Evolutionary conservation across 345 rosid genomes (phyloP).

Genomic region (Brassica napus): Da-Ae NC_063436.1:16294001-16294500

Average conservation of each 20-base stretch:
- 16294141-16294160: neutral
- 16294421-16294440: neutral
- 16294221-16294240: too few relatives aligned
- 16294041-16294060: neutral
- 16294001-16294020: neutral
- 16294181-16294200: too few relatives aligned
- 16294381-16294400: neutral
- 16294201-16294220: too few relatives aligned
- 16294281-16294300: too few relatives aligned
- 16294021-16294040: neutral
- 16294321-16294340: neutral
- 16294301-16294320: neutral
- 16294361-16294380: neutral
- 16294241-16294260: too few relatives aligned
- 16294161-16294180: neutral
- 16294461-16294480: neutral
- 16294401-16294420: conserved; percentile 5
- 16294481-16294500: neutral
- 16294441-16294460: neutral
- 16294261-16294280: too few relatives aligned
- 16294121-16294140: neutral
- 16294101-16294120: neutral
- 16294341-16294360: neutral
- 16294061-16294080: neutral
- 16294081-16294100: neutral